Percentiles rank a stretch among this genome's conserved stretches.
phyloP scores from a whole-genome alignment of 495 filamentous ascomycete species.

The Tuber microsphaerosporum region DNA sequence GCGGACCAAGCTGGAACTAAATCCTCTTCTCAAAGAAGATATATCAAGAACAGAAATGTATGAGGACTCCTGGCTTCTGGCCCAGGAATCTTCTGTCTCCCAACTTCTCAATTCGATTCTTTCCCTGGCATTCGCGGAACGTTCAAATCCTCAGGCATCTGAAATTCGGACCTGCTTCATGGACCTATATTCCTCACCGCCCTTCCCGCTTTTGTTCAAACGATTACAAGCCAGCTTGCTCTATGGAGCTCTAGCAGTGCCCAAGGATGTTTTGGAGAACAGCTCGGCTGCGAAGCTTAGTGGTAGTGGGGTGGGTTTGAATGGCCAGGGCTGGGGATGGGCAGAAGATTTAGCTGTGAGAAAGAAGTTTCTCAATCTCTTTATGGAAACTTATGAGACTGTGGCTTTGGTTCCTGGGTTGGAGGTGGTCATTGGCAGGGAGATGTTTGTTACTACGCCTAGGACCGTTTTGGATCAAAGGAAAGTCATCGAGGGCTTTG shows the following conservation, averaged over 20 bases:
- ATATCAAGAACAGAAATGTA: conserved; percentile 54
- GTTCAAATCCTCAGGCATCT: conserved; percentile 8
- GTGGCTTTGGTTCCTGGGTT: conserved; percentile 48
- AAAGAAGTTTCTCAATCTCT: conserved; percentile 53
- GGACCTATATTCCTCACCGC: conserved; percentile 51
- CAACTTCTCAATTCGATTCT: conserved; percentile 57
- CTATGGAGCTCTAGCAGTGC: conserved; percentile 55
- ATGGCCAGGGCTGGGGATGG: conserved; percentile 43
- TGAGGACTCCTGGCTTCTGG: conserved; percentile 58
- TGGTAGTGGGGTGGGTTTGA: conserved; percentile 17
- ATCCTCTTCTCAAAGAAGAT: conserved; percentile 53
- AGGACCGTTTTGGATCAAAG: conserved; percentile 42
- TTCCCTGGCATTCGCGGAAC: conserved; percentile 38
- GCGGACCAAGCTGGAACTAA: conserved; percentile 43
- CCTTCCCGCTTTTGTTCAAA: conserved; percentile 52
- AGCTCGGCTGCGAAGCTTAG: conserved; percentile 37
- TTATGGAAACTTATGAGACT: conserved; percentile 54
- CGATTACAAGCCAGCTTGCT: conserved; percentile 58
- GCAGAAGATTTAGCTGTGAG: conserved; percentile 56
- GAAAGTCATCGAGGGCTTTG: conserved; percentile 49
- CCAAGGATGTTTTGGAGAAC: conserved; percentile 49
- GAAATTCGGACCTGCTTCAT: conserved; percentile 48
- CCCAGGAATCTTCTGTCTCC: conserved; percentile 58
- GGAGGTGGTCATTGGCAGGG: conserved; percentile 57
- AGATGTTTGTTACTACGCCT: conserved; percentile 41